Conservation (phyloP, 2,329 filamentous ascomycete genomes). For the Clarireedia monteithiana region DNA sequence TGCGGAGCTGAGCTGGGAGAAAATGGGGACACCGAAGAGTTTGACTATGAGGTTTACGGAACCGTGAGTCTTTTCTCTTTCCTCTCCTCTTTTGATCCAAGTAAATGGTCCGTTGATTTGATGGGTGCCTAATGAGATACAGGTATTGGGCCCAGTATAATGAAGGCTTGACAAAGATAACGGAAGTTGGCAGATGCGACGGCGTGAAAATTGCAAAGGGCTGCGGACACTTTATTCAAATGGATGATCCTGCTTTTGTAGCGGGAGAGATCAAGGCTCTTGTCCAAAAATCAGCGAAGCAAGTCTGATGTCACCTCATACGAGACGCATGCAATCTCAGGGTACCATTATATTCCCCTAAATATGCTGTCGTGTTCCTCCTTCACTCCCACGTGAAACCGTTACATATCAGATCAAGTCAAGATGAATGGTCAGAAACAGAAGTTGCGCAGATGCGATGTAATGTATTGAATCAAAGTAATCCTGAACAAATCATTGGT, state of each 20-base stretch:
- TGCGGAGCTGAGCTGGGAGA: slow-evolving; percentile 25
- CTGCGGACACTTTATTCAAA: slow-evolving; percentile 30
- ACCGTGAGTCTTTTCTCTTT: slow-evolving; percentile 19
- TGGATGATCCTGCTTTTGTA: slow-evolving; percentile 27
- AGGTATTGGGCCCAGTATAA: slow-evolving; percentile 31
- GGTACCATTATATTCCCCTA: too few species aligned
- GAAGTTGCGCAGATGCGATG: too few species aligned
- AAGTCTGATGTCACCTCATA: slow-evolving; percentile 7
- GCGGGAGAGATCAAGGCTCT: slow-evolving; percentile 28
- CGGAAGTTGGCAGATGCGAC: slow-evolving; percentile 21
- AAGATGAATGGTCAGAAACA: too few species aligned
- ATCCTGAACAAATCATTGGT: too few species aligned
- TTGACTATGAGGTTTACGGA: slow-evolving; percentile 28
- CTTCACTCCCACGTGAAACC: too few species aligned
- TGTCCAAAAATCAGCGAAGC: slow-evolving; percentile 25
- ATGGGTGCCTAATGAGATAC: neutral
- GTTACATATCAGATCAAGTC: too few species aligned
- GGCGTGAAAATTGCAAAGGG: slow-evolving; percentile 26
- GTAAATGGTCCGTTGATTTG: neutral
- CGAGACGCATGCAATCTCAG: too few species aligned
- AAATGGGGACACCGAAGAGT: slow-evolving; percentile 27
- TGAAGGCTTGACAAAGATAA: slow-evolving; percentile 24
- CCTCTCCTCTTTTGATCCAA: neutral
- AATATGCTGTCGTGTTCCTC: too few species aligned
- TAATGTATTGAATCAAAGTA: too few species aligned